A percentile compares a stretch with the other conserved stretches of the same genome.
These are phyloP conservation scores for Postia placenta DNA, from an alignment of 768 basidiomycete genomes.

Conservation along the genomic window DNA sequence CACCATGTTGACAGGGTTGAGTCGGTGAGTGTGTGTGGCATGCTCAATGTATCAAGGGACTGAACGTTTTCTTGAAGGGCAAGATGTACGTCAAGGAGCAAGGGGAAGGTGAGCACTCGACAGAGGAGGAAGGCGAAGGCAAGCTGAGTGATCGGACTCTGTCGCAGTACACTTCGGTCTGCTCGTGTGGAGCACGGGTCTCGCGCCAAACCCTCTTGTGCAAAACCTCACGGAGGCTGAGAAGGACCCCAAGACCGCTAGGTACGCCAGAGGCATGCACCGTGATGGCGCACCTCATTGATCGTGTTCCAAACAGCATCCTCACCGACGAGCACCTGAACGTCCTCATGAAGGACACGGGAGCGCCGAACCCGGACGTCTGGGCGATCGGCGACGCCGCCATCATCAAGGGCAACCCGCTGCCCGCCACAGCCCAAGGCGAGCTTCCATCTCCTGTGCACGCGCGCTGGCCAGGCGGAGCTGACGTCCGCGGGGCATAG, in stretches of 20 bases:
- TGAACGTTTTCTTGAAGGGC: slow-evolving; percentile 33
- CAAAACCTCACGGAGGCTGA: slow-evolving; percentile 48
- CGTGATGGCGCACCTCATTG: too few relatives aligned
- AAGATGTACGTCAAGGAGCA: slow-evolving; percentile 66
- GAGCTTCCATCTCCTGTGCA: too few relatives aligned
- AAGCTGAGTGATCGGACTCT: not conserved
- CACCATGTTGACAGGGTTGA: slow-evolving; percentile 71
- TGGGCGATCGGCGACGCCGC: slow-evolving; percentile 83
- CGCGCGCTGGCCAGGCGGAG: too few relatives aligned
- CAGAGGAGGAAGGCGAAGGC: not conserved
- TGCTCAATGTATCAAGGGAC: not conserved
- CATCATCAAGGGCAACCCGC: slow-evolving; percentile 43
- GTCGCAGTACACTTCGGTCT: slow-evolving; percentile 69
- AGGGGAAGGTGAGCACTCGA: slow-evolving; percentile 48
- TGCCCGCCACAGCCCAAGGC: slow-evolving; percentile 88
- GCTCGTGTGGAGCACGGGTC: slow-evolving; percentile 84
- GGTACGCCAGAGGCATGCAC: too few relatives aligned
- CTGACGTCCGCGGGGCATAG: too few relatives aligned
- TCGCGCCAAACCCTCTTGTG: slow-evolving; percentile 78
- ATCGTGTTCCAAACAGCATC: slow-evolving; percentile 26
- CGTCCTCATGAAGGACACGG: slow-evolving; percentile 44
- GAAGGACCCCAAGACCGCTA: slow-evolving; percentile 55
- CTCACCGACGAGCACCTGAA: slow-evolving; percentile 56
- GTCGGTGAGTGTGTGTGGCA: slow-evolving; percentile 29
- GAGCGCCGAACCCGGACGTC: slow-evolving; percentile 55